phyloP scores from a whole-genome alignment of 2,329 filamentous ascomycete genomes.

The Calonectria pauciramosa region DNA sequence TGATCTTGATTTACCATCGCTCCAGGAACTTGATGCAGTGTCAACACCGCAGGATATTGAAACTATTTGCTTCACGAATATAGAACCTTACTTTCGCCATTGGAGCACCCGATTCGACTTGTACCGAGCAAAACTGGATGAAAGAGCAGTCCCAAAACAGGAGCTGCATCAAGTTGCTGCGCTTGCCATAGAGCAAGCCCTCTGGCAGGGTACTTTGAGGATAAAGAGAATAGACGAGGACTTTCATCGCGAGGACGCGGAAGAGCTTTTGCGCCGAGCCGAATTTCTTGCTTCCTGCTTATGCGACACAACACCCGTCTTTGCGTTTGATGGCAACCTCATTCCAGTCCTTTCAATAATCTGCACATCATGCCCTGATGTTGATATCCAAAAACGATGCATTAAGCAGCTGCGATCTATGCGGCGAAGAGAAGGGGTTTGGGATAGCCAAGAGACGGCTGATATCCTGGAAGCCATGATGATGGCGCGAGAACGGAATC shows the following conservation, averaged over 20 bases:
- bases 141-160: background rate
- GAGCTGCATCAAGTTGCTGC: background rate
- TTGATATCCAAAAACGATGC: background rate
- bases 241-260: background rate
- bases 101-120: background rate
- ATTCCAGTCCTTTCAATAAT: background rate
- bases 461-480: background rate
- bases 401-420: background rate
- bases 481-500: background rate
- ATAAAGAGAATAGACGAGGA: background rate
- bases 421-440: background rate
- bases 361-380: background rate
- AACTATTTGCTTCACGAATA: background rate
- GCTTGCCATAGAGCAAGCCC: background rate
- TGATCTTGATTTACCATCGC: background rate
- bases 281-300: background rate
- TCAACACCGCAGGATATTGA: background rate
- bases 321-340: background rate
- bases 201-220: background rate
- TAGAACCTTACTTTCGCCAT: background rate
- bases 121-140: background rate
- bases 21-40: background rate
- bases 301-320: background rate
- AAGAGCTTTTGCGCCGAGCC: background rate
- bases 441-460: background rate